Base-by-base conservation (phyloP, 2,329 filamentous ascomycete genomes). In the Cladosporium sp. region DNA sequence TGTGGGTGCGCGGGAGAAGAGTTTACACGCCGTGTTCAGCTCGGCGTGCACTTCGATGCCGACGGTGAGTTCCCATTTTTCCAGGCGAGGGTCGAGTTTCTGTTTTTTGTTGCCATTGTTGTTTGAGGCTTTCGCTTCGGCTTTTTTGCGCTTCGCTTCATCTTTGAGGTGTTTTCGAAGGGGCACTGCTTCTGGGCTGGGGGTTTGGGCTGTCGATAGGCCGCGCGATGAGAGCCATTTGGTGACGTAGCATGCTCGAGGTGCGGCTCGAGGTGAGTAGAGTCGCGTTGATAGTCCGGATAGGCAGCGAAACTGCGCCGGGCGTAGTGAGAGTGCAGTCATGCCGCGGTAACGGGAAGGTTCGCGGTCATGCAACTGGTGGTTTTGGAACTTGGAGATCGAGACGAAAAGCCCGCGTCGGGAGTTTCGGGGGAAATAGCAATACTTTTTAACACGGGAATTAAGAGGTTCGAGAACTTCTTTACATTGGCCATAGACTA, bases 21-120 rank as follows among this genome's bases (percentile, higher is more conserved):
- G 81, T 71, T 99, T 99, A 63, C 80, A 78, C 4, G 81, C 77
- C 0, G 91, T 93, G 69, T 97, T 96, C 63, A 99, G 78, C 70
- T 97, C 92, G 17, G 93, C 93, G 67, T 99, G 93, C 57, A 99
- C 93, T 73, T 99, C 93, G 59, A 99, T 91, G 54, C 93, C 93
- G 22, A 97, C 89, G 0, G 92, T 96, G 62, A 97, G 75, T 68
- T 96, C 89, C 93, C 93, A 99, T 29, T 84, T 84, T 36, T 73
- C 66, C 47, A 72, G 53, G 37, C 58, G 34, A 43, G 60, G 41
- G 29, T 66, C 56, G 3, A 45, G 15, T 30, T 52, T 51, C 19
- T 34, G 13, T 27, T 54, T 53, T 20, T 51, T 58, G 19, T 36
- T 52, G 24, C 41, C 34, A 1, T 54, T 56, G 1, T 43, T 32